Conservation (phyloP, 257 asterid genomes). For the Solanum appendiculatum region DNA sequence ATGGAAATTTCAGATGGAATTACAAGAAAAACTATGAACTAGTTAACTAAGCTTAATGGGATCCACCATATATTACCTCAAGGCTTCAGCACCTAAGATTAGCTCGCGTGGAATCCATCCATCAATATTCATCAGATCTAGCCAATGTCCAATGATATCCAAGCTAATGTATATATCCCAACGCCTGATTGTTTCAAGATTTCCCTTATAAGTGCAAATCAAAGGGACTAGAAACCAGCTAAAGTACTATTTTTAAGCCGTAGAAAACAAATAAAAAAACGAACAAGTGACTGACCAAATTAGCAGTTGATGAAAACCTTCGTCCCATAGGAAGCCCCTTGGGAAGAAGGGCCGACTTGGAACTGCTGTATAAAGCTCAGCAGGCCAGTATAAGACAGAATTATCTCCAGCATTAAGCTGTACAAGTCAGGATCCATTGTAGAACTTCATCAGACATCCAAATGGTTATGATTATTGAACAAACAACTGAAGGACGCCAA, state of each 20-base stretch:
- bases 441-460: constrained; percentile 32
- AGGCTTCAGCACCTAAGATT: constrained; percentile 95
- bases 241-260: background rate
- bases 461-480: background rate
- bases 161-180: constrained; percentile 85
- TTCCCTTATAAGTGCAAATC: background rate
- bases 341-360: constrained; percentile 99
- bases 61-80: constrained; percentile 36
- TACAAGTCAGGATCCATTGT: constrained; percentile 30
- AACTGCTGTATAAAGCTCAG: constrained; percentile 95
- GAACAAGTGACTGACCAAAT: constrained; percentile 49
- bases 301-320: constrained; percentile 94
- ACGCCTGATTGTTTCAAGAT: constrained; percentile 52
- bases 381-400: constrained; percentile 83
- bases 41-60: background rate
- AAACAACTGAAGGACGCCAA: background rate
- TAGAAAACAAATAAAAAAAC: background rate
- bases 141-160: constrained; percentile 96
- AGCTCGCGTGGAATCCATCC: constrained; percentile 99
- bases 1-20: constrained; percentile 4
- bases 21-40: background rate
- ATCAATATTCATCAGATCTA: constrained; percentile 91
- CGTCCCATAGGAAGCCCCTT: constrained; percentile 98
- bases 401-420: constrained; percentile 52
- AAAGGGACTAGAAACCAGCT: background rate